Evolutionary conservation across 768 basidiomycete species (phyloP), one percentile per base, ranked within the genome.

Genomic region (Lyophyllum decastes): DNA sequence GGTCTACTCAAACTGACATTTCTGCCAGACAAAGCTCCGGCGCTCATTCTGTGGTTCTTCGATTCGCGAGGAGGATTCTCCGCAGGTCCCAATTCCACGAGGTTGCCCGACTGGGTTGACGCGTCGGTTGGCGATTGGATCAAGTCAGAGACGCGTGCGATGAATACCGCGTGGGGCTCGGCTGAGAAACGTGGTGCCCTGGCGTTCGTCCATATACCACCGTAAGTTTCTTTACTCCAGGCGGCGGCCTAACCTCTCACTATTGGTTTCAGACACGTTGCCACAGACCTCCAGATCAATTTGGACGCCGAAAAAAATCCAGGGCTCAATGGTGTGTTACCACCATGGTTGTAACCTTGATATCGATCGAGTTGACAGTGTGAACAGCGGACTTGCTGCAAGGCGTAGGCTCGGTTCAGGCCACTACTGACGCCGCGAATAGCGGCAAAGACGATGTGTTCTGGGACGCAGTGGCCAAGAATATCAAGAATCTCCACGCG

Each of bases 171-270:
- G 1, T 89, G 89, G 88, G 86, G 86, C 16, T 77, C 81, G 2
- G 68, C 78, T 0, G 76, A 79, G 17, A 70, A 65, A 1, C 71
- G 87, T 45, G 83, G 80, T 41, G 82, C 86, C 2, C 64, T 91
- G 6, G 89, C 83, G 0, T 91, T 90, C 64, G 87, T 90, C 33
- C 89, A 91, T 65, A 90, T 90, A 52, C 89, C 88, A 25, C 87
- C 87, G 86, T 87, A 63, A 30, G 85, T 72, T 27, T 45, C 21
- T 53, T 57, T 27, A 10, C 33, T 14, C 25, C 2, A 4, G 2
- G 12, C 25, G 25, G 46, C 21, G 6, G 16, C 40, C 9, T 38
- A 10, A 17, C 34, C 9, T 10, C 17, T 33, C 9, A 38, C 33
- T 24, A 52, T 19, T 6, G 9, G 61, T 54, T 34, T 48, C 8